Conservation (phyloP, 176 grass and related monocot genomes). For the Oryza coarctata region DNA sequence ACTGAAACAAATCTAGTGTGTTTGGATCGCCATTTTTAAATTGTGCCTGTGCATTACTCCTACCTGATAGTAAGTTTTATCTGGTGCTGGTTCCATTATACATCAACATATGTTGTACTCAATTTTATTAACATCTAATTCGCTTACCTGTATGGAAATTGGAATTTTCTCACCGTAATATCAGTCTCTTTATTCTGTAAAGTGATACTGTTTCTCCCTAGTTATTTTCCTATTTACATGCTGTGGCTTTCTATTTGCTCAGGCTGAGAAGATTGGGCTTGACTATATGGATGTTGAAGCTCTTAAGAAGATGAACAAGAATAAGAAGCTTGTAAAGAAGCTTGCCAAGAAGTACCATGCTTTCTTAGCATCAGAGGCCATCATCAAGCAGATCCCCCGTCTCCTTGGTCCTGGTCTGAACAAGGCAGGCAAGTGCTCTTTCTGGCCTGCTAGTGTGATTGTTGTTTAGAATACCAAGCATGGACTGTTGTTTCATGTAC, state of each 20-base stretch:
- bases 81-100: background rate
- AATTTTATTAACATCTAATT: background rate
- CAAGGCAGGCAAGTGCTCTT: constrained; percentile 72
- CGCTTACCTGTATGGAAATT: background rate
- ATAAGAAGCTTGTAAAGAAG: constrained; percentile 96
- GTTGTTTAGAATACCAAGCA: background rate
- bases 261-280: constrained; percentile 94
- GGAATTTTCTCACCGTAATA: background rate
- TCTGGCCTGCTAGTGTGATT: background rate
- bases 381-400: constrained; percentile 97
- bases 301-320: constrained; percentile 99
- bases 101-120: background rate
- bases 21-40: background rate
- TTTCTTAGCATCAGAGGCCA: constrained; percentile 92
- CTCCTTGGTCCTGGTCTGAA: constrained; percentile 97
- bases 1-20: background rate
- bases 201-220: background rate
- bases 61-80: too few species aligned
- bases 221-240: background rate
- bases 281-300: constrained; percentile 93
- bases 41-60: background rate
- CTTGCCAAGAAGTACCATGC: constrained; percentile 97
- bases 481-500: background rate
- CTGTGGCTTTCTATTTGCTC: background rate
- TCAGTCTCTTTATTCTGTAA: background rate